Evolutionary conservation across 768 basidiomycete genomes (phyloP), one percentile per base, ranked within the genome.

Genomic region (Asterophora lycoperdoides): DNA sequence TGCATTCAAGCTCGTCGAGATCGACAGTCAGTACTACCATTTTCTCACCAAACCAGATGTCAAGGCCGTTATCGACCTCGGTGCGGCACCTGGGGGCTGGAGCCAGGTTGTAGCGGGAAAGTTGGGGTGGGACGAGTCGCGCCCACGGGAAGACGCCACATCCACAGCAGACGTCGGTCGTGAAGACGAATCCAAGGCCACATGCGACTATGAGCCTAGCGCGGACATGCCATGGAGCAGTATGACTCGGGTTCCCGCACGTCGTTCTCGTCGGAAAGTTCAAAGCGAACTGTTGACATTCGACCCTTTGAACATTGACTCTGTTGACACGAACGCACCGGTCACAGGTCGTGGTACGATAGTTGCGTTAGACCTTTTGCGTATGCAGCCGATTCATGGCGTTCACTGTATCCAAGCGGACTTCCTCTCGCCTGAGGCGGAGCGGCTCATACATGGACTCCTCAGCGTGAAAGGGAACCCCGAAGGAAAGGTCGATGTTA

Each of bases 61-160:
- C 4, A 71, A 64, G 1, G 72, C 77, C 14, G 80, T 95, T 0
- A 81, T 94, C 1, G 94, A 96, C 65, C 78, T 96, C 17, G 94
- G 95, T 13, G 89, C 89, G 0, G 90, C 93, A 0, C 95, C 94
- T 0, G 93, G 93, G 0, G 92, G 92, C 0, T 98, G 95, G 94
- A 87, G 86, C 42, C 93, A 96, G 61, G 93, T 93, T 9, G 83
- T 81, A 11, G 77, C 81, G 0, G 72, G 71, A 28, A 76, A 79
- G 48, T 61, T 89, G n/a, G 82, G 83, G 2, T 81, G 78, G 74
- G 56, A 55, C 28, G 51, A 58, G 20, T 33, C 9, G 5, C 32
- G 11, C 13, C 33, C 7, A 18, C 29, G 45, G 14, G 15, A 18
- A 8, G 4, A 23, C 8, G 41, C 11, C 6, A 6, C 23, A 23